Percentiles rank a stretch among this genome's conserved stretches.
Evolutionary conservation across 176 grass and related monocot genomes (phyloP).

Genomic region (Carex pumila): DNA sequence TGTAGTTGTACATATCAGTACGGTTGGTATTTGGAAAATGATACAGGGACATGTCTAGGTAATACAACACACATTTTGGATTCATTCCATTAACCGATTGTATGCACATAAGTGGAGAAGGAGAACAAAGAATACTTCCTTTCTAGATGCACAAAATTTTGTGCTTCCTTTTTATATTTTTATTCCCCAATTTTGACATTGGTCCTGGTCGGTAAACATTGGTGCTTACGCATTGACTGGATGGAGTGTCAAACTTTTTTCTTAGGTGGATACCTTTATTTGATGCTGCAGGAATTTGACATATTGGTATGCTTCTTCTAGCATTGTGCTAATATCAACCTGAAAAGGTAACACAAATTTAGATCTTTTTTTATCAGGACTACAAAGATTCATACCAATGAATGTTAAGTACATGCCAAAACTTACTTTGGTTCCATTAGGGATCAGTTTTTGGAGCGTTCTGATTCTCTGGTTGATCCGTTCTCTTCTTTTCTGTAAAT

Average conservation of each 20-base stretch:
- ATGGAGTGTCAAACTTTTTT: neutral
- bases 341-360: slow-evolving; percentile 8
- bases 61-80: neutral
- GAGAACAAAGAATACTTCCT: neutral
- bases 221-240: neutral
- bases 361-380: neutral
- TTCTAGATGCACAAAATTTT: neutral
- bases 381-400: neutral
- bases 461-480: slow-evolving; percentile 47
- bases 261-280: slow-evolving; percentile 37
- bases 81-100: neutral
- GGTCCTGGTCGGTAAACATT: neutral
- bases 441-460: slow-evolving; percentile 44
- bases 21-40: neutral
- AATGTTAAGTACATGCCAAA: neutral
- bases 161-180: neutral
- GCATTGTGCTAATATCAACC: slow-evolving; percentile 68
- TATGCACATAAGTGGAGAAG: neutral
- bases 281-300: slow-evolving; percentile 61
- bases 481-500: slow-evolving; percentile 47
- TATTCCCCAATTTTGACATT: neutral
- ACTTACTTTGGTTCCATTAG: slow-evolving; percentile 53
- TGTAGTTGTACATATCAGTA: neutral
- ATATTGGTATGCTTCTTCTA: slow-evolving; percentile 54
- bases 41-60: neutral